Evolutionary conservation across 345 rosid genomes (phyloP).

Genomic region (Mercurialis annua): DNA sequence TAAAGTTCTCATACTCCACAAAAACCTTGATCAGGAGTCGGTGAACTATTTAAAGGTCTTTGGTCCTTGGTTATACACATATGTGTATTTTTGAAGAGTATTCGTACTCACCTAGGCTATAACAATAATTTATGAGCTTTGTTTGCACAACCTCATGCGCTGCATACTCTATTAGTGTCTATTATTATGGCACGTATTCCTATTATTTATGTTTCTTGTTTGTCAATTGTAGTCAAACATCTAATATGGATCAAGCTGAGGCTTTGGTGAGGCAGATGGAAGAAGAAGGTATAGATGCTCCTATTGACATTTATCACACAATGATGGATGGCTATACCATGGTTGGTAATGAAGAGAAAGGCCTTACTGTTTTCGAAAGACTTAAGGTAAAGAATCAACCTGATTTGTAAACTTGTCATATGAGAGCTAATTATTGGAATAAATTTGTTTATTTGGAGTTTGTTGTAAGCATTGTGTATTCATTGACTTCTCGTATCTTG

Average conservation of each 20-base stretch:
- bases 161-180: background rate
- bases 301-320: conserved; percentile 83
- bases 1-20: background rate
- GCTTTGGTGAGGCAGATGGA: conserved; percentile 91
- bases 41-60: background rate
- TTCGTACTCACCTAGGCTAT: background rate
- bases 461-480: background rate
- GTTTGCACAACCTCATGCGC: background rate
- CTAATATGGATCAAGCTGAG: conserved; percentile 80
- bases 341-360: conserved; percentile 76
- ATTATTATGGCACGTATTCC: background rate
- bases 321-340: conserved; percentile 98
- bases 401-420: background rate
- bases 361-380: conserved; percentile 78
- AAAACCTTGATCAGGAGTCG: background rate
- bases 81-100: conserved; percentile 2
- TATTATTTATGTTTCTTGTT: conserved; percentile 13
- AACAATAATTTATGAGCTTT: background rate
- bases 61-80: background rate
- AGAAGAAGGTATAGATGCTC: conserved; percentile 96
- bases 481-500: background rate
- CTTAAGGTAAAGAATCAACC: conserved; percentile 53
- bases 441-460: too few species aligned
- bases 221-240: conserved; percentile 54
- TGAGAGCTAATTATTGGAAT: background rate